Evolutionary conservation across 495 filamentous ascomycete genomes (phyloP), one percentile per base, ranked within the genome.

Genomic region (Cladorrhinum samala): DNA sequence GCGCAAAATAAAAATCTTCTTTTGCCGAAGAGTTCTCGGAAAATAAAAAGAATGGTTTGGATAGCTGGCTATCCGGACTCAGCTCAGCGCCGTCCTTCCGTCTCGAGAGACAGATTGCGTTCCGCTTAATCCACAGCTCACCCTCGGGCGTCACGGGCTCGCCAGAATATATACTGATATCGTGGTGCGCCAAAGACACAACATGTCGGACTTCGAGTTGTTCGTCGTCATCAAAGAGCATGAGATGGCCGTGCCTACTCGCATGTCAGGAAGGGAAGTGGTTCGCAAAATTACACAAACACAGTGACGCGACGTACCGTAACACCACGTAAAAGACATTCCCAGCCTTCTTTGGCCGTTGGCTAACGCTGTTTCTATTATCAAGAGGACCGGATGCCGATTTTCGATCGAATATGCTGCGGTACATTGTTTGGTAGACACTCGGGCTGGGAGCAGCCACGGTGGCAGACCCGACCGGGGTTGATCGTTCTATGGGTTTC

Each of bases 391-490:
- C 73, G 2, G 78, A 67, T 1, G 58, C 68, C 53, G 78, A 73
- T 59, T 87, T 92, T 45, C 93, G 81, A 56, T 97, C 92, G 64
- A 98, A 98, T 42, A 98, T 82, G 68, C 88, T 94, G 59, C 91
- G 76, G 67, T 97, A 97, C 93, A 98, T 96, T 66, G 86, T 83
- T 77, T 97, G 94, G 63, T 97, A 96, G 23, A 98, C 91, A 61
- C 89, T 94, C 37, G 86, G 89, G 65, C 89, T 94, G 55, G 89
- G 87, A 9, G 84, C 70, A 24, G 82, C 82, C 5, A 81, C 73
- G 21, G 76, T 77, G 46, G 79, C 68, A 46, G 83, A 82, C 11
- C 88, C 89, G 8, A 88, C 80, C 9, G 91, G 89, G 2, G 89
- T 93, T 36, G 83, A 84, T 49, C 91, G 79, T 67, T 96, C 91